Conservation (phyloP, 169 alveolate genomes). For the Plasmodium vivax region DNA sequence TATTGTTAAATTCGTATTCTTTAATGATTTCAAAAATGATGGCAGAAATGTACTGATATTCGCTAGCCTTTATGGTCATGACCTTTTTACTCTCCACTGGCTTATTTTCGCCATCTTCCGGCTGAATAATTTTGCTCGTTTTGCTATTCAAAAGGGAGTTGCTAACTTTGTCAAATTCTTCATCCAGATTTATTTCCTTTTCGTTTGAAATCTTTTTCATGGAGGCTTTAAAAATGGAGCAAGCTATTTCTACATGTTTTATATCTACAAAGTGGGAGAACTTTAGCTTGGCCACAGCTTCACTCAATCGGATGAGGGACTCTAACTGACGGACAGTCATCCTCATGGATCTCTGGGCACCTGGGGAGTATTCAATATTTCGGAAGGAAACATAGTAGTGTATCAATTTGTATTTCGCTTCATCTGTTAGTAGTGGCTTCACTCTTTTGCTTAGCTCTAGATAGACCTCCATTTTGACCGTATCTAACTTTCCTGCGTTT, state of each 20-base stretch:
- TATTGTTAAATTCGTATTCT: slow-evolving; percentile 79
- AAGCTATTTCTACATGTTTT: slow-evolving; percentile 95
- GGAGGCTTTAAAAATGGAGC: slow-evolving; percentile 91
- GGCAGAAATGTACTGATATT: slow-evolving; percentile 81
- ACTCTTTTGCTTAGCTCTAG: slow-evolving; percentile 92
- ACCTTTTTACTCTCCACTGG: slow-evolving; percentile 24
- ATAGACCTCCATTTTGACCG: slow-evolving; percentile 91
- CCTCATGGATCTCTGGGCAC: slow-evolving; percentile 90
- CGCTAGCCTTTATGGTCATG: slow-evolving; percentile 75
- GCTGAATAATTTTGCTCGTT: neutral
- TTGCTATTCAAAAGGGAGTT: slow-evolving; percentile 8
- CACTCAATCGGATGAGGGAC: slow-evolving; percentile 94
- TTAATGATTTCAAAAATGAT: slow-evolving; percentile 82
- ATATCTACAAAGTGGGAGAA: slow-evolving; percentile 90
- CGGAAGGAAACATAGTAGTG: slow-evolving; percentile 94
- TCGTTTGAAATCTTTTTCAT: slow-evolving; percentile 82
- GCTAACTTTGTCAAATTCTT: slow-evolving; percentile 32
- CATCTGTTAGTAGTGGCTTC: slow-evolving; percentile 93
- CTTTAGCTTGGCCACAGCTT: slow-evolving; percentile 96
- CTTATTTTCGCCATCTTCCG: neutral
- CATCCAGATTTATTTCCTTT: slow-evolving; percentile 76
- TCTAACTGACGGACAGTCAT: slow-evolving; percentile 97
- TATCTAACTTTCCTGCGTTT: slow-evolving; percentile 79
- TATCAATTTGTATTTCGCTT: slow-evolving; percentile 91
- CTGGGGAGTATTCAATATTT: slow-evolving; percentile 89